phyloP scores from a whole-genome alignment of 176 grass and related monocot genomes.

The Luzula sylvatica region DNA sequence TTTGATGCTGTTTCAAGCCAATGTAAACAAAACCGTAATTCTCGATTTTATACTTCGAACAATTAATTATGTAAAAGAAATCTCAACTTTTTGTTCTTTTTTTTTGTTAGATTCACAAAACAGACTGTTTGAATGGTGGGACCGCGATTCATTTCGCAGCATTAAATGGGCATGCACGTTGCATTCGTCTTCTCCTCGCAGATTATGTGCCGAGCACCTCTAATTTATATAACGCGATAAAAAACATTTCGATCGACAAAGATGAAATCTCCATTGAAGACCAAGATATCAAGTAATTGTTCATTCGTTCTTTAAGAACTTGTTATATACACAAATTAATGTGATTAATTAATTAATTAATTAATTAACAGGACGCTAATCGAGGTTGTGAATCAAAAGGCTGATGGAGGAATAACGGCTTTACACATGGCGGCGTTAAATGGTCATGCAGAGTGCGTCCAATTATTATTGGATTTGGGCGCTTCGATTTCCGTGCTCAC shows the following conservation, averaged over 20 bases:
- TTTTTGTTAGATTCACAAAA: slow-evolving; percentile 65
- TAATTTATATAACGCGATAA: slow-evolving; percentile 38
- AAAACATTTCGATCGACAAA: slow-evolving; percentile 33
- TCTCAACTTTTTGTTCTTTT: neutral
- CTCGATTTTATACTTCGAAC: neutral
- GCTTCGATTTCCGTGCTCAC: slow-evolving; percentile 67
- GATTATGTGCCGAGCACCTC: slow-evolving; percentile 69
- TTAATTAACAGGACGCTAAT: slow-evolving; percentile 10
- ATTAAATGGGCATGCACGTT: slow-evolving; percentile 68
- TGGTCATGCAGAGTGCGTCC: slow-evolving; percentile 66
- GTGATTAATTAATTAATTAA: neutral
- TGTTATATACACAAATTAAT: too few species aligned
- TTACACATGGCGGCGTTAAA: slow-evolving; percentile 98
- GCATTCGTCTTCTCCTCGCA: slow-evolving; percentile 66
- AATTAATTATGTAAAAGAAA: neutral
- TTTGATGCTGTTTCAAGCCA: slow-evolving; percentile 83
- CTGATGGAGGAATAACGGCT: slow-evolving; percentile 81
- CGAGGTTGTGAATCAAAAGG: slow-evolving; percentile 29
- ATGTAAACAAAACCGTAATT: slow-evolving; percentile 27
- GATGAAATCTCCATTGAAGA: slow-evolving; percentile 31
- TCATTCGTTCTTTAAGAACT: too few species aligned
- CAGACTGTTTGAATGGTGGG: slow-evolving; percentile 80
- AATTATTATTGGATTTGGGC: slow-evolving; percentile 72
- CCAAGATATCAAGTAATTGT: slow-evolving; percentile 59
- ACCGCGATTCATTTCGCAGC: slow-evolving; percentile 82